Base-by-base conservation (phyloP, 768 basidiomycete genomes). In the Astraeus odoratus region DNA sequence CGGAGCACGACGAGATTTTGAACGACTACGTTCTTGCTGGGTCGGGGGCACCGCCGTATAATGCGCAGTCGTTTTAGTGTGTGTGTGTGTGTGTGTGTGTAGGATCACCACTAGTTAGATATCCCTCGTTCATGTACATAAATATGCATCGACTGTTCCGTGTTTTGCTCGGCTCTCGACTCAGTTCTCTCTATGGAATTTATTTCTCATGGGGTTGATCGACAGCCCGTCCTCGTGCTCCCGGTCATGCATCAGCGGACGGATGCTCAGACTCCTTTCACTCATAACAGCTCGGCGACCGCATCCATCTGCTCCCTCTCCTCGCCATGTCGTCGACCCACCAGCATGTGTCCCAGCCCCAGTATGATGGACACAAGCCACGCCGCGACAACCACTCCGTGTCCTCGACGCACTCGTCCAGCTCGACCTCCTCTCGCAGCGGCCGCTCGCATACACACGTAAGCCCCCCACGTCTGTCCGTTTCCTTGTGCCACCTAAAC, bases 21-120 rank as follows among this genome's bases (percentile, higher is more conserved):
- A 81, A 87, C 52, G 72, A 76, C 49, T 73, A 84, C 67, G 58
- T 78, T 9, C 68, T 90, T 5, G 71, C 73, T 3, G 86, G 87
- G 18, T 16, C 18, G 2, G 66, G 63, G 40, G 73, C 70, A 27
- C 69, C 78, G 19, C 58, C 64, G 41, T 63, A 62, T 42, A 57
- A 54, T 36, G 31, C 16, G 33, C 42, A 47, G 29, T 18, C 26
- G 8, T 10, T 12, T 10, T 38, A 12, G 16, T 4, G 20, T 9
- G 37, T 23, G n/a, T 24, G 20, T 38, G 30, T 31, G n/a, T n/a
- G n/a, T n/a, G n/a, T n/a, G n/a, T n/a, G n/a, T n/a, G n/a, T n/a
- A n/a, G n/a, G n/a, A n/a, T n/a, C n/a, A n/a, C n/a, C n/a, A n/a
- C n/a, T n/a, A n/a, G n/a, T n/a, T n/a, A n/a, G n/a, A n/a, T n/a